Percentiles rank a stretch among this genome's conserved stretches.
Conservation (phyloP, 2,329 filamentous ascomycete species). For the Talaromyces sp. region DNA sequence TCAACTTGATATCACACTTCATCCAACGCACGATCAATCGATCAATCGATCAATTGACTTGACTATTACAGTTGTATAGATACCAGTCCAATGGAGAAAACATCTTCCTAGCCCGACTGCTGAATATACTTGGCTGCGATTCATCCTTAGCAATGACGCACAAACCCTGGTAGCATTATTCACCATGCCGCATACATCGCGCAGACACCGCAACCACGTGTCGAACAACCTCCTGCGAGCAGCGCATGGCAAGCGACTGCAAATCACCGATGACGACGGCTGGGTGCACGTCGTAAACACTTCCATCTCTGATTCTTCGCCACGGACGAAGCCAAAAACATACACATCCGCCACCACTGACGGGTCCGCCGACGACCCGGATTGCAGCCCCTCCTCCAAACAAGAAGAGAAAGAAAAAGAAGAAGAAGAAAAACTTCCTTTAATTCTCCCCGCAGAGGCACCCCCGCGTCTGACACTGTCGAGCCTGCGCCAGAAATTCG, state of each 20-base stretch:
- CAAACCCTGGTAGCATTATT: not conserved
- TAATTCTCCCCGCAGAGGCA: conserved; percentile 32
- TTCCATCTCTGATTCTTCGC: conserved; percentile 3
- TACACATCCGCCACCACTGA: conserved; percentile 6
- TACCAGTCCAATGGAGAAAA: not conserved
- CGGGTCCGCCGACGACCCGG: conserved; percentile 4
- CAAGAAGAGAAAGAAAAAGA: not conserved
- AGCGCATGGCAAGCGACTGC: conserved; percentile 26
- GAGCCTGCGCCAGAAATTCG: conserved; percentile 28
- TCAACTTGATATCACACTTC: not conserved
- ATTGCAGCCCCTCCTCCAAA: not conserved
- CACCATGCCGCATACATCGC: conserved; percentile 32
- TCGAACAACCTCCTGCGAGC: not conserved
- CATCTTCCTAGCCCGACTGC: not conserved
- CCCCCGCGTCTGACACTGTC: conserved; percentile 27
- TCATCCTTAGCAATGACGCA: not conserved
- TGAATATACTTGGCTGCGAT: not conserved
- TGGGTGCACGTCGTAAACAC: conserved; percentile 41
- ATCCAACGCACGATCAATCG: not conserved
- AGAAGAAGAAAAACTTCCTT: not conserved
- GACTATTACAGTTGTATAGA: not conserved
- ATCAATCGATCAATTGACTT: not conserved
- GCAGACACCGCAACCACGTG: conserved; percentile 21
- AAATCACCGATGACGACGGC: conserved; percentile 36
- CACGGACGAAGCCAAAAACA: not conserved